Conservation (phyloP, 225 moss, liverwort and hornwort genomes). For the Ulota crispa region DNA sequence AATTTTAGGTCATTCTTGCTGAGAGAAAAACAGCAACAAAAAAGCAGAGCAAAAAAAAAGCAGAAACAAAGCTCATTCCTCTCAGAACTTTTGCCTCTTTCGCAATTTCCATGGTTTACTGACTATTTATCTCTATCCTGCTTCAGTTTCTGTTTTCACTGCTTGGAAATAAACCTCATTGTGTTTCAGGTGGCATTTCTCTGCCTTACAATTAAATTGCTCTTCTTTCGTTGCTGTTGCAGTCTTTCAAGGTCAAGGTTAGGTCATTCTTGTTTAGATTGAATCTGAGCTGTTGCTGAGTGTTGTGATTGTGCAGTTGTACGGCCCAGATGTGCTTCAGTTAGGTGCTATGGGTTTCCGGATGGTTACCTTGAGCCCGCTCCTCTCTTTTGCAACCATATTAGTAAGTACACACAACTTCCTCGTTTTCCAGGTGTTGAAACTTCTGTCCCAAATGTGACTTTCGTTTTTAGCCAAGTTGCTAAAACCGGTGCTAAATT, state of each 20-base stretch:
- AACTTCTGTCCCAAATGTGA: too few species aligned
- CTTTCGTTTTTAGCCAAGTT: too few species aligned
- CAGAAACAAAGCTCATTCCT: neutral
- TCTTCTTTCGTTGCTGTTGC: neutral
- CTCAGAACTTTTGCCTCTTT: neutral
- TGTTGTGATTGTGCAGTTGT: constrained; percentile 57
- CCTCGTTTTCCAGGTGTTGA: neutral
- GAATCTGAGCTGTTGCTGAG: constrained; percentile 1
- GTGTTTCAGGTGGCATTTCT: neutral
- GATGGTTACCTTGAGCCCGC: constrained; percentile 85
- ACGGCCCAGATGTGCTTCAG: constrained; percentile 84
- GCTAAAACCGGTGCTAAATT: too few species aligned
- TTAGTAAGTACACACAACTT: constrained; percentile 53
- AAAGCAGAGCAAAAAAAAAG: neutral
- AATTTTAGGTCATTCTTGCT: neutral
- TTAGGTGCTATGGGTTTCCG: constrained; percentile 83
- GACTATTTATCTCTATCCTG: neutral
- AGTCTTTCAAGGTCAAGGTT: neutral
- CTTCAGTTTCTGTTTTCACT: neutral
- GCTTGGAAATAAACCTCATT: neutral
- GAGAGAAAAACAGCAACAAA: too few species aligned
- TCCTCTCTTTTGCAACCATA: constrained; percentile 78
- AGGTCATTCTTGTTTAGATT: neutral
- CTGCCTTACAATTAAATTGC: neutral
- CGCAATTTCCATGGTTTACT: neutral